Evolutionary conservation across 257 asterid species (phyloP).

Genomic region (Penstemon eatonii): DNA sequence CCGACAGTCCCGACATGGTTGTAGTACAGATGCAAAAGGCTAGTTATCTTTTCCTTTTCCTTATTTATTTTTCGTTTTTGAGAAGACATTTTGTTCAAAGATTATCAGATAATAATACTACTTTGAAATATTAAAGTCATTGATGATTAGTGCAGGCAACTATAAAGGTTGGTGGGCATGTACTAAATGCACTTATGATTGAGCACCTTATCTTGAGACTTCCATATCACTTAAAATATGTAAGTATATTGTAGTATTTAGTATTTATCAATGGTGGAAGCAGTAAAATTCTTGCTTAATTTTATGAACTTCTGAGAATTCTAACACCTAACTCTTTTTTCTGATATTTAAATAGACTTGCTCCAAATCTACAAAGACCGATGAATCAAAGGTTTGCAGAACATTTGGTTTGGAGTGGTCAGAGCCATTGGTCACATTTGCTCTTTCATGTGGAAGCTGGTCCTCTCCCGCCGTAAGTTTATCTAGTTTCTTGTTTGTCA

Average conservation of each 20-base stretch:
- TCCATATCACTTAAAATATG: conserved; percentile 76
- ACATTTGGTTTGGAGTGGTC: conserved; percentile 79
- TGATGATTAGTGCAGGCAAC: conserved; percentile 53
- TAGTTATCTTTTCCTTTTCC: conserved; percentile 29
- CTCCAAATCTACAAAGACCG: conserved; percentile 53
- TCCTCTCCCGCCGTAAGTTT: conserved; percentile 90
- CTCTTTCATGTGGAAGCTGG: conserved; percentile 90
- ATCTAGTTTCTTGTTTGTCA: not conserved
- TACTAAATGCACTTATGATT: conserved; percentile 64
- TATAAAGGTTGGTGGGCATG: conserved; percentile 66
- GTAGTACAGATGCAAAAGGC: conserved; percentile 76
- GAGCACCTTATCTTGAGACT: conserved; percentile 89
- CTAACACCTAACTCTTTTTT: not conserved
- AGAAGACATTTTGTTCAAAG: not conserved
- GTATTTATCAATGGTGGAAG: not conserved
- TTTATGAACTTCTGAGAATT: conserved; percentile 8
- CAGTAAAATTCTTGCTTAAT: not conserved
- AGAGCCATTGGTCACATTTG: conserved; percentile 86
- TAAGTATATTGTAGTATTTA: conserved; percentile 32
- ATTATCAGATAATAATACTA: not conserved
- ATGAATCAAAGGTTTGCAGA: conserved; percentile 48
- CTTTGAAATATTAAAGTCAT: not conserved
- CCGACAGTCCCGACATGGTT: conserved; percentile 55
- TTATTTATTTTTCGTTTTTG: not conserved
- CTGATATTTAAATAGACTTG: conserved; percentile 47